These are phyloP conservation scores for Mycogone perniciosa DNA, from an alignment of 2,329 filamentous ascomycete genomes.

Conservation along the genomic window DNA sequence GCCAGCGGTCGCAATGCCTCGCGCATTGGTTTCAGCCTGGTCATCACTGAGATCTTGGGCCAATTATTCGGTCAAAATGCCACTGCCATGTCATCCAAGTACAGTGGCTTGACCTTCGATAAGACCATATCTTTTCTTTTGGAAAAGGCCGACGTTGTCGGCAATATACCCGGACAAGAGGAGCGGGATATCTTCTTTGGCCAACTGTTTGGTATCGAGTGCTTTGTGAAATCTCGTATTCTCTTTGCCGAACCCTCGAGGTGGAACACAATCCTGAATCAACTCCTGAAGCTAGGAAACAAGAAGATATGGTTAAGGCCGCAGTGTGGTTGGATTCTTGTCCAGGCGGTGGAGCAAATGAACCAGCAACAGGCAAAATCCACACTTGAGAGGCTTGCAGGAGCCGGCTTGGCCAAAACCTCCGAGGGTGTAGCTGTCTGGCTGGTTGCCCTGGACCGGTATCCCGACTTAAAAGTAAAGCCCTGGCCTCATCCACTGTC, in stretches of 20 bases:
- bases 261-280: slow-evolving; percentile 63
- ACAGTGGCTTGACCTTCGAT: slow-evolving; percentile 49
- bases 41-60: slow-evolving; percentile 71
- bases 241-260: slow-evolving; percentile 55
- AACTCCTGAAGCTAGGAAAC: slow-evolving; percentile 66
- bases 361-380: slow-evolving; percentile 50
- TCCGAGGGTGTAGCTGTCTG: slow-evolving; percentile 87
- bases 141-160: slow-evolving; percentile 49
- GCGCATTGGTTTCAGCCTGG: slow-evolving; percentile 81
- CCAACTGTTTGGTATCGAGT: slow-evolving; percentile 79
- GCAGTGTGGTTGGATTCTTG: slow-evolving; percentile 78
- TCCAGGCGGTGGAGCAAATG: slow-evolving; percentile 62
- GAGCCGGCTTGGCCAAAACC: slow-evolving; percentile 65
- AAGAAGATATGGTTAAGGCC: slow-evolving; percentile 86
- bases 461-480: slow-evolving; percentile 57
- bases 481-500: slow-evolving; percentile 76
- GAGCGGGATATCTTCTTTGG: slow-evolving; percentile 81
- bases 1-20: slow-evolving; percentile 87
- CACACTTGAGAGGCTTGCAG: slow-evolving; percentile 56
- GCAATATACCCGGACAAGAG: slow-evolving; percentile 60
- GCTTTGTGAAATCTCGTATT: slow-evolving; percentile 72
- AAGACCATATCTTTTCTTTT: slow-evolving; percentile 46
- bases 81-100: slow-evolving; percentile 39
- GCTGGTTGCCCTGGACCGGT: slow-evolving; percentile 61
- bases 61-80: slow-evolving; percentile 56